Evolutionary conservation across 1,284 basidiomycete species (phyloP).

Genomic region (Ustilago tritici): DNA sequence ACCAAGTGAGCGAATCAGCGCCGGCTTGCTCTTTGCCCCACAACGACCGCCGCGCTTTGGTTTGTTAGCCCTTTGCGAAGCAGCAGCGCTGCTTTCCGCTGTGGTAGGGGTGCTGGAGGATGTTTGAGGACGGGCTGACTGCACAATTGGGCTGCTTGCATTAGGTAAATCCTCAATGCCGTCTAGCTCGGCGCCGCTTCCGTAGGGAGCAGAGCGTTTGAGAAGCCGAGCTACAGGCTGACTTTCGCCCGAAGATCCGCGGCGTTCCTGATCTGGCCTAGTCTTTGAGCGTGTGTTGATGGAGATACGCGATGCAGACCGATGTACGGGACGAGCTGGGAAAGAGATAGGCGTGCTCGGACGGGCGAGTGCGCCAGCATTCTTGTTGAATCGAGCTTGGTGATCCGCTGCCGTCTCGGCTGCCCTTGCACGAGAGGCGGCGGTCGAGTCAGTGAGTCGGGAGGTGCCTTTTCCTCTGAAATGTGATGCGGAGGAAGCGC

Average conservation of each 20-base stretch:
- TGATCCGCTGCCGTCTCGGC: slow-evolving; percentile 53
- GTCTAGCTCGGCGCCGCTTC: slow-evolving; percentile 93
- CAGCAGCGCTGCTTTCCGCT: neutral
- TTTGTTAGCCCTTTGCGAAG: slow-evolving; percentile 5
- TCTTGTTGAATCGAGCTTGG: slow-evolving; percentile 28
- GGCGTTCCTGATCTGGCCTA: slow-evolving; percentile 20
- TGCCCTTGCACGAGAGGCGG: slow-evolving; percentile 50
- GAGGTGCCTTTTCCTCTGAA: slow-evolving; percentile 22
- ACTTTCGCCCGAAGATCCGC: slow-evolving; percentile 18
- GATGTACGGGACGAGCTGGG: slow-evolving; percentile 9
- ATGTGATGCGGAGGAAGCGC: slow-evolving; percentile 15
- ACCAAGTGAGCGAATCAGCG: slow-evolving; percentile 57
- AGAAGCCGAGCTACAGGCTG: slow-evolving; percentile 75
- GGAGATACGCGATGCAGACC: slow-evolving; percentile 33
- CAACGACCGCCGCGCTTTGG: slow-evolving; percentile 67
- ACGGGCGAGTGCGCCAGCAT: slow-evolving; percentile 35
- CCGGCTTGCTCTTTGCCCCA: slow-evolving; percentile 69
- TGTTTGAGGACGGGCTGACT: slow-evolving; percentile 12
- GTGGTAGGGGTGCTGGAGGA: slow-evolving; percentile 12
- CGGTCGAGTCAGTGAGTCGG: slow-evolving; percentile 52
- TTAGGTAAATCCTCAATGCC: slow-evolving; percentile 88
- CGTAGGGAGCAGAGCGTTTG: slow-evolving; percentile 82
- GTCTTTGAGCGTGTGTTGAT: slow-evolving; percentile 29
- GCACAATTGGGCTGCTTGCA: slow-evolving; percentile 70
- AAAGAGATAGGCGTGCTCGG: slow-evolving; percentile 46